Base-by-base conservation (phyloP, 2,329 filamentous ascomycete genomes). In the Scedosporium boydii region DNA sequence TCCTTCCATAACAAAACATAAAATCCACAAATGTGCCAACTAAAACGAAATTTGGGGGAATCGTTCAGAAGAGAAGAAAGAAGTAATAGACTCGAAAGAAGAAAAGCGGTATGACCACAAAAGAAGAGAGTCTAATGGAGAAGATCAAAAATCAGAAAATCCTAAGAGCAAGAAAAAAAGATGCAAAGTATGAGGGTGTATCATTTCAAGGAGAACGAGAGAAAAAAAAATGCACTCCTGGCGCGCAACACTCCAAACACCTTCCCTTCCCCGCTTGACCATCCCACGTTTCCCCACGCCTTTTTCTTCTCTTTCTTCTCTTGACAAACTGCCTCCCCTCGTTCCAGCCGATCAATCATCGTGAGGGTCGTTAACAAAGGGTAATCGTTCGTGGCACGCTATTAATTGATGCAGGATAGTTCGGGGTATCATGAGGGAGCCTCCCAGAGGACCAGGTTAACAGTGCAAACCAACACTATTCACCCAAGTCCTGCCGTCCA, bases 71-170 rank as follows among this genome's bases (percentile, higher is more conserved):
- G 53, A 14, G 14, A 58, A 59, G 58, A 62, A 38, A 58, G 46
- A 12, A 42, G 16, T 18, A 23, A 26, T 14, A 42, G 38, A 42
- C 56, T 26, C 56, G 60, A 60, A 60, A 23, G 61, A 59, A 46
- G 18, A 56, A 41, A 51, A n/a, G 46, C 18, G 29, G 41, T 29
- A 55, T 51, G 48, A 44, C 62, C 5, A 26, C 53, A 60, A 34
- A 42, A 29, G 53, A 46, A 56, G 60, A 62, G 44, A 56, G 29
- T 23, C 53, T 55, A 48, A 61, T 46, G 60, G 29, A 44, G 53
- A 48, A 48, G 23, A 51, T n/a, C 21, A 55, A 53, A 59, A 18
- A 26, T 34, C 41, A 58, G 44, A 59, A 18, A 26, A 27, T 41
- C 29, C 14, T 26, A 18, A 61, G 23, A 5, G 41, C 34, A 27